Conservation (phyloP, 176 grass and related monocot species). For the Pharus latifolius region DNA sequence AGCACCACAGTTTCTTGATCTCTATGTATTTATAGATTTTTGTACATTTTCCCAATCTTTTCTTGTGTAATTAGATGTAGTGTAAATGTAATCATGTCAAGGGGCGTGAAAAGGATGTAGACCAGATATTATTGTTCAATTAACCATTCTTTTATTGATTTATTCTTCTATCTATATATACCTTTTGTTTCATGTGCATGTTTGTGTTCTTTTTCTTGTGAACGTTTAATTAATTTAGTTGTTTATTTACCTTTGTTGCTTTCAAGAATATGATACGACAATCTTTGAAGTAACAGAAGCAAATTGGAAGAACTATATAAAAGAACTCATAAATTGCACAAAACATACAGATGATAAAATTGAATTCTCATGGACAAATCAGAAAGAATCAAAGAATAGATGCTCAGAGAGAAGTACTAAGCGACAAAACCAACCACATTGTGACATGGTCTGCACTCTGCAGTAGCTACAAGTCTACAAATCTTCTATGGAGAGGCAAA, state of each 20-base stretch:
- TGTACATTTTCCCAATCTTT: conserved; percentile 18
- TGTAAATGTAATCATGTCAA: neutral
- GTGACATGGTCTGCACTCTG: neutral
- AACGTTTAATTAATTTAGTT: neutral
- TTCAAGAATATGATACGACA: too few species aligned
- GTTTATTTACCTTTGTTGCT: too few species aligned
- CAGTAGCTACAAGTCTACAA: neutral
- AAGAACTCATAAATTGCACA: too few species aligned
- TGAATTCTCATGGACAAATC: too few species aligned
- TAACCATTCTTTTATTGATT: neutral
- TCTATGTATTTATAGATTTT: conserved; percentile 7
- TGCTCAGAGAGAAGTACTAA: neutral
- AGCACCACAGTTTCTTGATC: neutral
- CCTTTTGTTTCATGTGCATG: neutral
- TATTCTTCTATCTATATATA: neutral
- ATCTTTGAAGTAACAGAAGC: too few species aligned
- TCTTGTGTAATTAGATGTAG: conserved; percentile 7
- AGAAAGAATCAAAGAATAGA: too few species aligned
- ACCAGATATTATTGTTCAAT: neutral
- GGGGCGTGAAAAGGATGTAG: conserved; percentile 14
- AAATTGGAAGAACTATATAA: too few species aligned
- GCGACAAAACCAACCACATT: neutral
- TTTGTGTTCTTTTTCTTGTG: neutral
- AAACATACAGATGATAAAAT: too few species aligned
- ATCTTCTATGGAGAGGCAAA: conserved; percentile 5